phyloP scores from a whole-genome alignment of 192 early-diverging fungal genomes.

The Podila horticola region DNA sequence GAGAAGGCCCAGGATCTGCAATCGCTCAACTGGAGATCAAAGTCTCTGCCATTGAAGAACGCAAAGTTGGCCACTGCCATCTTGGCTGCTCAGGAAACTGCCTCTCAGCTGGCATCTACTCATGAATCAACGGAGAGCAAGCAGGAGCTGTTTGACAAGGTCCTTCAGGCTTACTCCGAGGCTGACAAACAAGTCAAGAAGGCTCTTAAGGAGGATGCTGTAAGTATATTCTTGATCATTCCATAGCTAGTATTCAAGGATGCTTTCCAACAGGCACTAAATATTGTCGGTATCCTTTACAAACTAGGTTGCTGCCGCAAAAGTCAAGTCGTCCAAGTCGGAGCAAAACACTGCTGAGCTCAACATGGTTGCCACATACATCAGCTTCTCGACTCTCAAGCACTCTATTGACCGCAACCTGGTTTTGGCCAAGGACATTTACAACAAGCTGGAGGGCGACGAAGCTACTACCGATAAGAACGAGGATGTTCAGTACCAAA shows the following conservation, averaged over 20 bases:
- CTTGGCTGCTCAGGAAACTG: conserved; percentile 57
- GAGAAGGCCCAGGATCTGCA: conserved; percentile 51
- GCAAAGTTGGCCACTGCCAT: conserved; percentile 59
- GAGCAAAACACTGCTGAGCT: conserved; percentile 66
- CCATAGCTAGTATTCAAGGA: neutral
- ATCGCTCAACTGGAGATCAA: conserved; percentile 61
- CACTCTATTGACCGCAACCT: conserved; percentile 68
- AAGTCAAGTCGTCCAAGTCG: conserved; percentile 77
- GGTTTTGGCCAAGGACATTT: conserved; percentile 55
- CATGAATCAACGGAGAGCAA: conserved; percentile 36
- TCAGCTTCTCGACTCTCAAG: conserved; percentile 63
- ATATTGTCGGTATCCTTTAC: neutral
- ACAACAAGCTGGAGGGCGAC: conserved; percentile 47
- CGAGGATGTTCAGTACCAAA: conserved; percentile 63
- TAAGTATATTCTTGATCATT: conserved; percentile 15
- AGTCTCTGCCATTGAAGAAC: conserved; percentile 54
- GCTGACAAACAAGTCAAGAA: conserved; percentile 69
- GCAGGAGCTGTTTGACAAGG: conserved; percentile 62
- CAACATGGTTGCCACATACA: conserved; percentile 64
- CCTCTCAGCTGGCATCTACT: conserved; percentile 29
- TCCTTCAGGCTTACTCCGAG: conserved; percentile 67
- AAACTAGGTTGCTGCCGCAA: conserved; percentile 65
- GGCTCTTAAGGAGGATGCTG: conserved; percentile 71
- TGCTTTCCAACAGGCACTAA: neutral
- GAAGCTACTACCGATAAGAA: conserved; percentile 25